Evolutionary conservation across 345 rosid genomes (phyloP), one percentile per base, ranked within the genome.

Genomic region (Mallotus nudiflorus): DNA sequence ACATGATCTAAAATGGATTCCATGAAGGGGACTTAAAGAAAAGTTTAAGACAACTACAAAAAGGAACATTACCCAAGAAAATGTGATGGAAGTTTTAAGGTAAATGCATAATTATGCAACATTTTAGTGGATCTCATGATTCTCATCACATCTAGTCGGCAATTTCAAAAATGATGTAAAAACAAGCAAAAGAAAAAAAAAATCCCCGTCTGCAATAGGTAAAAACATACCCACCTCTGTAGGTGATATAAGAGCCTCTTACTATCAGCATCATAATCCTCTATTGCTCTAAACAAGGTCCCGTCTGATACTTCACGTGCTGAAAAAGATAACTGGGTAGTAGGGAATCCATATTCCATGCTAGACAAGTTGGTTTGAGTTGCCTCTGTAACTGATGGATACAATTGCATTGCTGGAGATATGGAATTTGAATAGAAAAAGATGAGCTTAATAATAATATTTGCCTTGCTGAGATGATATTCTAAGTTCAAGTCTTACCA

Each of bases 301-400:
- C 98, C 99, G 82, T 95, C 98, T 49, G 98, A 83, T 76, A 95
- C 70, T 82, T 95, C 99, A 77, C 94, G 91, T 68, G 99, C 97
- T 39, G 97, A 87, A 85, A 95, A 95, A 65, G 99, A 90, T 85
- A 95, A 71, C 62, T 84, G 90, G 75, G 89, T 85, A 48, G 99
- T 85, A 48, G 99, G 97, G 62, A 90, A 84, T 72, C 96, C 96
- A 81, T 96, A 95, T 87, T 90, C 98, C 90, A 85, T 80, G 78
- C 65, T 82, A 59, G 98, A 88, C 69, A 85, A 74, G 85, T 92
- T 92, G 79, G 84, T 69, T 67, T 82, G 81, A 74, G 84, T 75
- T 74, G 78, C 45, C 59, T 88, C 92, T 68, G 86, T 42, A 72
- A 85, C 77, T 73, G 92, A 85, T 70, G 94, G 98, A 81, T 90